Base-by-base conservation (phyloP, 257 asterid genomes). In the Petrea volubilis region DNA sequence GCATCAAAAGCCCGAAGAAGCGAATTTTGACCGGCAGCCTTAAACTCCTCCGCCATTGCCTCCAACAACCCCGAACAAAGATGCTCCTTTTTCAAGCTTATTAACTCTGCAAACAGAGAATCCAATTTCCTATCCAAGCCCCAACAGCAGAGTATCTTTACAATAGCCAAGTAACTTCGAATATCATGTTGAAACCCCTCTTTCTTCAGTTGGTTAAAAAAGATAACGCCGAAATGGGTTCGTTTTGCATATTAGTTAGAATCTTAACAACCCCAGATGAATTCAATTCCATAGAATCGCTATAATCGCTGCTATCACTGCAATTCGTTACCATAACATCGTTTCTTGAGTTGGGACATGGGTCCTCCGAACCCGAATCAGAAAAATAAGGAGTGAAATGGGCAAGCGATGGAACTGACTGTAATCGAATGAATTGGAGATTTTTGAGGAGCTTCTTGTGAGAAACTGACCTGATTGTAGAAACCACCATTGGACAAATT, bases 111-210 rank as follows among this genome's bases (percentile, higher is more conserved):
- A 23, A 91, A 70, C n/a, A 89, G 60, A 82, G 83, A 74, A 75
- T 79, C 82, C 82, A 91, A 67, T 52, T 81, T 79, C 49, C 68
- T 69, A 56, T 78, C 74, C 80, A 78, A 80, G 24, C 90, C 83
- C 88, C 91, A 82, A 65, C 49, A 66, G 63, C 96, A 87, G 29
- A 93, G 85, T 34, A 87, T 74, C 82, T 84, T 79, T 74, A 93
- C 78, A 33, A 90, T 66, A 44, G 86, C 96, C 81, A 87, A 73
- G 68, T 86, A 88, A 68, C 80, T 80, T 2, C 59, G 66, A 17
- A 83, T 28, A 74, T 81, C 89, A 72, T 82, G 97, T 47, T 60
- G 80, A 74, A 83, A 86, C 14, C 94, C 96, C 12, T 68, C 58
- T 28, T 68, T 77, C 73, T 75, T 80, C 40, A 89, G 73, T 58